Percentiles rank a stretch among this genome's conserved stretches.
These are phyloP conservation scores for Fennellomyces sp. DNA, from an alignment of 371 early-diverging fungal species.

Conservation along the genomic window DNA sequence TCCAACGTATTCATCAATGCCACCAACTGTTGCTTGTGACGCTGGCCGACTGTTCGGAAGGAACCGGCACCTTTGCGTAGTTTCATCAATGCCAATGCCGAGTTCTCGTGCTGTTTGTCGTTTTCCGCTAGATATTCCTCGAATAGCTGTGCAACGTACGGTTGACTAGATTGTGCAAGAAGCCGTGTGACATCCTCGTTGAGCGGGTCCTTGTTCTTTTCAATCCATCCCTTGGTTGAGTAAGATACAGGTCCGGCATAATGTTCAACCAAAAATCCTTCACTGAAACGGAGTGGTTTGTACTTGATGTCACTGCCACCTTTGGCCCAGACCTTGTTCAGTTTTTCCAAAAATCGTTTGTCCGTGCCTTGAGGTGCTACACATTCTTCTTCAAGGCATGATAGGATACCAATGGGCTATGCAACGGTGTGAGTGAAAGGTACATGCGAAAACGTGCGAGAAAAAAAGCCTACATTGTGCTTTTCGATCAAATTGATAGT, in stretches of 20 bases:
- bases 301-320: constrained; percentile 71
- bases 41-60: constrained; percentile 96
- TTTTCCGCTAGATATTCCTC: constrained; percentile 76
- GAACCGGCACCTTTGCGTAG: constrained; percentile 68
- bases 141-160: constrained; percentile 81
- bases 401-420: constrained; percentile 97
- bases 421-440: background rate
- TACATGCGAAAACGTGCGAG: background rate
- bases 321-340: constrained; percentile 88
- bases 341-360: constrained; percentile 94
- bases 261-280: constrained; percentile 95
- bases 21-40: constrained; percentile 95
- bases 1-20: constrained; percentile 91
- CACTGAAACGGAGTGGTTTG: constrained; percentile 85
- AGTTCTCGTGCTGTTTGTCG: constrained; percentile 25
- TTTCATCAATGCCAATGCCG: constrained; percentile 23
- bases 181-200: constrained; percentile 95
- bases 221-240: constrained; percentile 94
- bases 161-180: constrained; percentile 83
- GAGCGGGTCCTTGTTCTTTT: constrained; percentile 99
- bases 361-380: constrained; percentile 98
- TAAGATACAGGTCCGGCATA: constrained; percentile 99
- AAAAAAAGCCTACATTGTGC: constrained; percentile 64
- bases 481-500: constrained; percentile 99
- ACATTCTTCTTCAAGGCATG: constrained; percentile 99